Evolutionary conservation across 2,329 filamentous ascomycete genomes (phyloP), one percentile per base, ranked within the genome.

Genomic region (Trichothecium roseum): DNA sequence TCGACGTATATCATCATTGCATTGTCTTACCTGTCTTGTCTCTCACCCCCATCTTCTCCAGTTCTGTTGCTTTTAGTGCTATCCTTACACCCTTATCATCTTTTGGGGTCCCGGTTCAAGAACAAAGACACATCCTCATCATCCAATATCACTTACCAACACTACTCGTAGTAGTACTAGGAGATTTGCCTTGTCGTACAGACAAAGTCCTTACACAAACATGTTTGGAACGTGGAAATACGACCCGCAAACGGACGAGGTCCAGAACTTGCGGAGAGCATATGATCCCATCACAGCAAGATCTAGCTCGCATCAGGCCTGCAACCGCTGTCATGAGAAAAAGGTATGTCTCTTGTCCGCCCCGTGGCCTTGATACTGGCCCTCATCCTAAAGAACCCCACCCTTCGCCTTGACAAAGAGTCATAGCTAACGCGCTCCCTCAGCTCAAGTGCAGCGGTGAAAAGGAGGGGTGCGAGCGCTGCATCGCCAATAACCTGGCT

Each of bases 211-310:
- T n/a, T 24, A 24, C 6, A 24, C 20, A 24, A 24, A 24, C 32
- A 57, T 60, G 57, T 60, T 60, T 40, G 51, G 49, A 13, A 60
- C 57, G 9, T 60, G 55, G 54, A 60, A 57, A 42, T 57, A 57
- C 45, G 55, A 59, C 37, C 53, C 53, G 3, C 56, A 59, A 43
- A 59, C 54, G 26, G 47, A 54, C 31, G 49, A 60, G 43, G 50
- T 61, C 39, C 56, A 59, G 38, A 56, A 53, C 37, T 42, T 61
- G 34, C 51, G 57, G 28, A 50, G 48, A 14, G 52, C 54, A 22
- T 56, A 53, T 36, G 56, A 61, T 35, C 58, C 56, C 34, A 45
- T 57, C 41, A 55, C 55, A 18, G 56, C 57, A 20, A 52, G 57
- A 29, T 58, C 56, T 8, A 60, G 53, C 40, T 51, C 51, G 34